Percentiles rank a stretch among this genome's conserved stretches.
Conservation (phyloP, 495 filamentous ascomycete species). For the Diplogelasinospora grovesii region DNA sequence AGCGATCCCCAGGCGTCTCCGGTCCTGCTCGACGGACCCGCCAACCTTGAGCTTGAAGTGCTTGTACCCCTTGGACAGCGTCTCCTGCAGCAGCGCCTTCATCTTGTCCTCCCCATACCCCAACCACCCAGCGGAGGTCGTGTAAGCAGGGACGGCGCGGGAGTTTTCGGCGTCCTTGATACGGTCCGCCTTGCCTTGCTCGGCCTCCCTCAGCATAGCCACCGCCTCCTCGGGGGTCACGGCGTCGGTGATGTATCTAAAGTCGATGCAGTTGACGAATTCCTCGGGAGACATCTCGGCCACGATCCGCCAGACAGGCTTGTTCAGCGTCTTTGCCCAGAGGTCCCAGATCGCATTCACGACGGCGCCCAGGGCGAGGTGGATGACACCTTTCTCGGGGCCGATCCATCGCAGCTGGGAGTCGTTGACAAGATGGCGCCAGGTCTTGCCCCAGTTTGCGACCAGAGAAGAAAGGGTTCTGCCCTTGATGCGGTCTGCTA, state of each 20-base stretch:
- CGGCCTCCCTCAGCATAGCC: constrained; percentile 55
- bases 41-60: constrained; percentile 96
- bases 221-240: constrained; percentile 81
- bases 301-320: constrained; percentile 87
- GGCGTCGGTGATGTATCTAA: constrained; percentile 91
- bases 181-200: constrained; percentile 57
- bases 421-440: constrained; percentile 86
- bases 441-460: constrained; percentile 78
- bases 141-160: constrained; percentile 81
- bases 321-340: constrained; percentile 78
- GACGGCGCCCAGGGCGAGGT: constrained; percentile 82
- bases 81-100: constrained; percentile 62
- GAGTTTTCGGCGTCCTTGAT: constrained; percentile 62
- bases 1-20: constrained; percentile 62
- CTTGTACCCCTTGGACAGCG: constrained; percentile 65
- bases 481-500: constrained; percentile 65
- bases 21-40: constrained; percentile 61
- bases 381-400: constrained; percentile 91
- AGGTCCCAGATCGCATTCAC: constrained; percentile 95
- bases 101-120: constrained; percentile 88
- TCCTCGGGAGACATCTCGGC: constrained; percentile 85
- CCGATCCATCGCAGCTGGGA: constrained; percentile 91
- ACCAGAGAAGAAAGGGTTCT: constrained; percentile 70
- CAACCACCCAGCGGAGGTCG: constrained; percentile 88
- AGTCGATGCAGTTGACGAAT: constrained; percentile 82